phyloP scores from a whole-genome alignment of 2,329 filamentous ascomycete genomes.

The Aureobasidium musti region DNA sequence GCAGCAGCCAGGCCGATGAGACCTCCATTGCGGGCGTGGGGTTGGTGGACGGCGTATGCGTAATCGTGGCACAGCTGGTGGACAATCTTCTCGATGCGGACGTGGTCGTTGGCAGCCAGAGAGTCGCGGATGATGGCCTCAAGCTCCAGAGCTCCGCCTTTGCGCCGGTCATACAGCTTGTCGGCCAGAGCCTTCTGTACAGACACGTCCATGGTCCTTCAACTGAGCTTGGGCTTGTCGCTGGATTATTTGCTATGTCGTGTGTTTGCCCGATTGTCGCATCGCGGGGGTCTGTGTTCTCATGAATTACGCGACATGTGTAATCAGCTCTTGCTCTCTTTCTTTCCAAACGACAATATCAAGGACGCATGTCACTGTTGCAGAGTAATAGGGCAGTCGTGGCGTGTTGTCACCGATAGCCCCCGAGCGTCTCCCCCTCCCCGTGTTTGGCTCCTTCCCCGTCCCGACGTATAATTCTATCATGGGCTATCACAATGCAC shows the following conservation, averaged over 20 bases:
- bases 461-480: too few relatives aligned
- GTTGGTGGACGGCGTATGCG: constrained; percentile 95
- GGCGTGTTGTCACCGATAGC: neutral
- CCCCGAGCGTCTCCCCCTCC: neutral
- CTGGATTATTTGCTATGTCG: neutral
- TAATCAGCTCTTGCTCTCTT: neutral
- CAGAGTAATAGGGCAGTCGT: neutral
- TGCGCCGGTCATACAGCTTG: constrained; percentile 98
- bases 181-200: constrained; percentile 93
- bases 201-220: constrained; percentile 80
- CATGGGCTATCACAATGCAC: too few relatives aligned
- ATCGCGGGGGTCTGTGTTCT: neutral
- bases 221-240: neutral
- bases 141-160: constrained; percentile 94
- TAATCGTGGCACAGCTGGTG: constrained; percentile 97
- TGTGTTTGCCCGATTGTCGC: neutral
- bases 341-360: neutral
- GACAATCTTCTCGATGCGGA: constrained; percentile 81
- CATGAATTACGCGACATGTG: neutral
- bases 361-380: neutral
- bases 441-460: too few relatives aligned
- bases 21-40: constrained; percentile 93
- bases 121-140: constrained; percentile 89
- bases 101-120: constrained; percentile 72
- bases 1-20: constrained; percentile 94